phyloP scores from a whole-genome alignment of 495 filamentous ascomycete genomes.

The Amorphotheca resinae region DNA sequence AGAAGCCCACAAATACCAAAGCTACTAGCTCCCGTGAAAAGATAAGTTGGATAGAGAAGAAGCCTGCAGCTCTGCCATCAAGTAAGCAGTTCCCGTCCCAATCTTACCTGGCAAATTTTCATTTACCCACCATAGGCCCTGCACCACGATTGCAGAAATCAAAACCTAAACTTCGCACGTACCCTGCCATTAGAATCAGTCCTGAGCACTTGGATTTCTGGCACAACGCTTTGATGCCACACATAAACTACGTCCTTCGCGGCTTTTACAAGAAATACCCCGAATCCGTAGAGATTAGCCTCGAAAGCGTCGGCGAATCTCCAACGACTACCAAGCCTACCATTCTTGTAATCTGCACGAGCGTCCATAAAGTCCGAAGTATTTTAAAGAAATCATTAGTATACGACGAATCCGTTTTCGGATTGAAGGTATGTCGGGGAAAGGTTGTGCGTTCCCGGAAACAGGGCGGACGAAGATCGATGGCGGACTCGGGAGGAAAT shows the following conservation, averaged over 20 bases:
- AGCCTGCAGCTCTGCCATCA: conserved; percentile 8
- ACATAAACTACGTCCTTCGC: conserved; percentile 45
- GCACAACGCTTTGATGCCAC: conserved; percentile 58
- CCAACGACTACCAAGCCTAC: conserved; percentile 54
- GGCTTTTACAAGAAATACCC: conserved; percentile 51
- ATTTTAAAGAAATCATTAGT: conserved; percentile 61
- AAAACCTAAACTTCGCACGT: conserved; percentile 33
- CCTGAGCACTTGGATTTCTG: conserved; percentile 54
- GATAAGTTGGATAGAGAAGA: conserved; percentile 11
- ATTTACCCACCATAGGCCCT: conserved; percentile 14
- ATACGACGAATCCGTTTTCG: conserved; percentile 44
- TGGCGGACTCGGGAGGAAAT: conserved; percentile 20
- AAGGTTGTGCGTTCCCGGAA: conserved; percentile 56
- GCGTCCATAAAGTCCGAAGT: conserved; percentile 54
- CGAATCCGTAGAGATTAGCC: conserved; percentile 61
- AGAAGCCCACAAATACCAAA: conserved; percentile 13
- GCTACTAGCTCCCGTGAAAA: conserved; percentile 8
- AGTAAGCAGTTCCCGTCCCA: conserved; percentile 7
- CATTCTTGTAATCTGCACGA: conserved; percentile 63
- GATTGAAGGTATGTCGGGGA: conserved; percentile 52
- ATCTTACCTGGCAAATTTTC: background rate
- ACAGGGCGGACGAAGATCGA: conserved; percentile 18
- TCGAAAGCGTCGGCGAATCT: conserved; percentile 62
- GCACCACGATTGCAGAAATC: conserved; percentile 15
- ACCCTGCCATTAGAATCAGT: conserved; percentile 39